Percentiles rank a stretch among this genome's conserved stretches.
These are phyloP conservation scores for Yarrowia porcina DNA, from an alignment of 805 yeast species.

Conservation along the genomic window DNA sequence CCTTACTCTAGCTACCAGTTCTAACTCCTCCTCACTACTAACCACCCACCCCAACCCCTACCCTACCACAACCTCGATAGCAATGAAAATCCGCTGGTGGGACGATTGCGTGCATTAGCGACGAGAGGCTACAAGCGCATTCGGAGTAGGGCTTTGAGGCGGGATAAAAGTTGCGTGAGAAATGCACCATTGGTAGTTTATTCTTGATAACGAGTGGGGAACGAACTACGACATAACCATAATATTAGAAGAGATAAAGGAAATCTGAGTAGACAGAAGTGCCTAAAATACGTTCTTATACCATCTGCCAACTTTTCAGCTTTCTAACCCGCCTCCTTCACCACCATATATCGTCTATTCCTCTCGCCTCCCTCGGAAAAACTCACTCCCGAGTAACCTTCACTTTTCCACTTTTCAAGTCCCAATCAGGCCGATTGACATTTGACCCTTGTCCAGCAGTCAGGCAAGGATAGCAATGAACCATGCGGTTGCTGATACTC, in stretches of 20 bases:
- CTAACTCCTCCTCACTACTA: no score
- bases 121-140: neutral
- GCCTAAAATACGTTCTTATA: no score
- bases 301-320: no score
- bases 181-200: neutral
- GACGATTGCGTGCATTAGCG: slow-evolving; percentile 19
- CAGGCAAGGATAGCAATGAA: slow-evolving; percentile 14
- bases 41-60: no score
- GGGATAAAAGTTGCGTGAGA: neutral
- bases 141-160: neutral
- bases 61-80: no score
- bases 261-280: no score
- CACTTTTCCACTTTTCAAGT: neutral
- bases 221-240: no score
- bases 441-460: neutral
- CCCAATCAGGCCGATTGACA: neutral
- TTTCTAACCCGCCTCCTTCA: no score
- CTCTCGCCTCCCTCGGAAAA: neutral
- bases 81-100: neutral
- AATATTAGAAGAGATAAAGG: neutral
- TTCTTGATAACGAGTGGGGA: neutral
- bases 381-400: slow-evolving; percentile 16
- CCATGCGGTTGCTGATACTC: neutral
- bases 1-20: no score
- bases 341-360: neutral